Evolutionary conservation across 1,139 yeast genomes (phyloP), one percentile per base, ranked within the genome.

Genomic region (Saccharomyces hybrid): DNA sequence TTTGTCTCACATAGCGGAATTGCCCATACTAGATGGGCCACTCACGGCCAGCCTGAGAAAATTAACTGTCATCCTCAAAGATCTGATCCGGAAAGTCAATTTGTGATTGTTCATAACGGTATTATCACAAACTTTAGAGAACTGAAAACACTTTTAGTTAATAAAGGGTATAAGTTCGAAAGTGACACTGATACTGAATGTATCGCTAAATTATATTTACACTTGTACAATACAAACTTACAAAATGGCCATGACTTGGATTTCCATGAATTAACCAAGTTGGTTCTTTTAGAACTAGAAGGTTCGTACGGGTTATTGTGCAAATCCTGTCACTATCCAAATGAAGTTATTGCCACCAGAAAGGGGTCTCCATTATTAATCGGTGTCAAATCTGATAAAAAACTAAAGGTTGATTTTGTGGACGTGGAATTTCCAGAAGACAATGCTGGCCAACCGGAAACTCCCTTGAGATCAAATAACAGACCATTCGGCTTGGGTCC

Each of bases 21-120:
- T 71, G 98, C 99, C 46, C 99, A 95, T 74, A 95, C 99, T 16
- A 86, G 99, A 78, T 95, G 99, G 99, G 99, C 99, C 50, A 95
- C 99, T 48, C 99, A 95, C 73, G 99, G 99, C 73, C 88, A 85
- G 66, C 98, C 98, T 55, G 82, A 81, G 65, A 82, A 79, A 57
- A 70, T 75, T 61, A 95, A 95, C 77, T 93, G 98, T 72, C 99
- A 95, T 71, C 99, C 99, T 52, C 99, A 93, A 70, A 78, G 95
- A 64, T 88, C 97, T 0, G 99, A 89, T 70, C 79, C 80, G 9
- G 73, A 75, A 53, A 86, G 86, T 63, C 96, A 91, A 71, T 95
- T 95, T 68, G 83, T 88, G 44, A 86, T 93, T 60, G 98, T 95
- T 52, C 99, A 95, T 77, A 95, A 95, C 67, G 99, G 99, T 79